These are phyloP conservation scores for Claviceps sp. DNA, from an alignment of 2,329 filamentous ascomycete genomes.

Conservation along the genomic window DNA sequence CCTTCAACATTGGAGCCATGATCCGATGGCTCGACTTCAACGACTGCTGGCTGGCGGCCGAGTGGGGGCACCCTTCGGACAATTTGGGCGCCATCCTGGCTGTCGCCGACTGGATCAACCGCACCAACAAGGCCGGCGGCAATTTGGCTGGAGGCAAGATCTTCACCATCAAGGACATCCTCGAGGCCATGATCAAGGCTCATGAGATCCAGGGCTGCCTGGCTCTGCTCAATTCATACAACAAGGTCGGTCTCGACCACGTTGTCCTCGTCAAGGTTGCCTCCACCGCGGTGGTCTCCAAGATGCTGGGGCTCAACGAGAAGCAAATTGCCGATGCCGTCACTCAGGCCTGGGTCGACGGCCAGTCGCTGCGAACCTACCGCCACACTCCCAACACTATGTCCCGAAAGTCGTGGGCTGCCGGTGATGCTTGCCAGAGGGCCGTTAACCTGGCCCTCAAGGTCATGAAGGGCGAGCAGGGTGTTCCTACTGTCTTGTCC, in stretches of 20 bases:
- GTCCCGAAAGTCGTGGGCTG: conserved; percentile 98
- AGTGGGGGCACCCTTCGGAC: conserved; percentile 98
- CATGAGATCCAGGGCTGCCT: conserved; percentile 98
- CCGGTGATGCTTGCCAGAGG: conserved; percentile 92
- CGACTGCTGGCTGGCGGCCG: conserved; percentile 97
- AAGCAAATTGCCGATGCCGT: conserved; percentile 89
- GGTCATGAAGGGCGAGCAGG: conserved; percentile 81
- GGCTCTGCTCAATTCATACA: conserved; percentile 95
- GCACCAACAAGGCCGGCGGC: conserved; percentile 62
- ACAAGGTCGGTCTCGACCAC: conserved; percentile 96
- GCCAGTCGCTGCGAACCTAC: conserved; percentile 92
- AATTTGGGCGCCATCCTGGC: conserved; percentile 95
- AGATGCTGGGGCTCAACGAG: conserved; percentile 84
- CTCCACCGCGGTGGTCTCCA: conserved; percentile 83
- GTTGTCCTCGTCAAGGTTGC: conserved; percentile 97
- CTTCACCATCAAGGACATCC: conserved; percentile 77
- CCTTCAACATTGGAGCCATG: conserved; percentile 98
- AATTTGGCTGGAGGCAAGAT: conserved; percentile 82
- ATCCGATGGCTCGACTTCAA: conserved; percentile 99
- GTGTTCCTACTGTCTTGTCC: conserved; percentile 83
- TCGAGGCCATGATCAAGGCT: conserved; percentile 98
- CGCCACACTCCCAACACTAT: conserved; percentile 97
- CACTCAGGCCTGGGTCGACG: conserved; percentile 95
- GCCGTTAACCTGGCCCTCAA: conserved; percentile 85
- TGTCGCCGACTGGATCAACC: conserved; percentile 93